Conservation (phyloP, 371 early-diverging fungal genomes). For the Zychaea mexicana region DNA sequence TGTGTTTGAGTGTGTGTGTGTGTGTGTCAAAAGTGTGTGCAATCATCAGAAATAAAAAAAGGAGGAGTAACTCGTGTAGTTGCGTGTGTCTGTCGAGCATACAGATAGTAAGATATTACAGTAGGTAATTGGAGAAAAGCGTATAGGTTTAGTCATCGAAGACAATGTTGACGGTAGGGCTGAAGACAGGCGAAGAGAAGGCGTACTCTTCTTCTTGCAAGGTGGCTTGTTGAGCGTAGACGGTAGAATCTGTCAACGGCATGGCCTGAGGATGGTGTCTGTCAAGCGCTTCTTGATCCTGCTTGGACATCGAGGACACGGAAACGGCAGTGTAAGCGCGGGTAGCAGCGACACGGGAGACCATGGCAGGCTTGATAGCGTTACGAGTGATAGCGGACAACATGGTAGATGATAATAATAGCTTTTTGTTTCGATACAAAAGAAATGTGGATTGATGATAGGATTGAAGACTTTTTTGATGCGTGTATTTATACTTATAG, state of each 20-base stretch:
- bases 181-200: constrained; percentile 10
- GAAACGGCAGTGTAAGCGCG: constrained; percentile 3
- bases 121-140: neutral
- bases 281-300: neutral
- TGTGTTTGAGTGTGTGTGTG: constrained; percentile 2
- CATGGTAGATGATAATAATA: neutral
- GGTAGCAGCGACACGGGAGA: neutral
- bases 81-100: neutral
- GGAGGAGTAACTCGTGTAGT: neutral
- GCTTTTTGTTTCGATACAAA: neutral
- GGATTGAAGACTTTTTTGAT: neutral
- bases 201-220: neutral
- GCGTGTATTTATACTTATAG: neutral
- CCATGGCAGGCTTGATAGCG: neutral
- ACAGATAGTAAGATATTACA: neutral
- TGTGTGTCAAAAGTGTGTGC: neutral
- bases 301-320: neutral
- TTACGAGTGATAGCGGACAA: neutral
- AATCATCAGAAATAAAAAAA: neutral
- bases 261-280: constrained; percentile 17
- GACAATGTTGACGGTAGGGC: constrained; percentile 17
- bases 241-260: constrained; percentile 13
- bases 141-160: constrained; percentile 14
- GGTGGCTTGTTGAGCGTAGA: constrained; percentile 16
- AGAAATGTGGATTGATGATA: neutral